phyloP scores from a whole-genome alignment of 306 rosid genomes.

The Acacia confusa region DNA sequence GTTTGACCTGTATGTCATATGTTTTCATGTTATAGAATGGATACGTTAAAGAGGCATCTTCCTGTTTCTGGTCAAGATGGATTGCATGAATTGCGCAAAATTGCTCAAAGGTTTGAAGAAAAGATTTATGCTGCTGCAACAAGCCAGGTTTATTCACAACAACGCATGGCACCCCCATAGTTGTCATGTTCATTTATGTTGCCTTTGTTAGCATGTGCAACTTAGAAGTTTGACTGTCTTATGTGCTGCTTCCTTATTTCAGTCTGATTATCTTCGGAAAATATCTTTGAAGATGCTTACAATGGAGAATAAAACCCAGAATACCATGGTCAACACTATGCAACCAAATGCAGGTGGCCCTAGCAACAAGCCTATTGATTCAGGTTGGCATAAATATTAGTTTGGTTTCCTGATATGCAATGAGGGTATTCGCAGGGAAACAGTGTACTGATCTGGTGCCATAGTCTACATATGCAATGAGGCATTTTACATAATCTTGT shows the following conservation, averaged over 20 bases:
- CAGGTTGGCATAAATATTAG: conserved; percentile 44
- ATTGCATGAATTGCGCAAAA: conserved; percentile 54
- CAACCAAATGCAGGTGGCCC: conserved; percentile 43
- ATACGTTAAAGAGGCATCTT: conserved; percentile 64
- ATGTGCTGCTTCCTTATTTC: neutral
- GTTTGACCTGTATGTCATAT: neutral
- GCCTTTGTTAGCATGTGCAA: neutral
- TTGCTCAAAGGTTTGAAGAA: conserved; percentile 85
- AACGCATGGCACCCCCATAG: neutral
- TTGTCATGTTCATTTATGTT: conserved; percentile 7
- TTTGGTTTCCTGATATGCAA: neutral
- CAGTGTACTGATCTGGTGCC: neutral
- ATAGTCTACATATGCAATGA: neutral
- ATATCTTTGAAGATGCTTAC: conserved; percentile 3
- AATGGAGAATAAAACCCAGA: conserved; percentile 50
- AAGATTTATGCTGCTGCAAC: conserved; percentile 61
- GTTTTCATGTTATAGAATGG: conserved; percentile 54
- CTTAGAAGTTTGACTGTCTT: conserved; percentile 17
- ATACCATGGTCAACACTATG: conserved; percentile 27
- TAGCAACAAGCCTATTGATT: conserved; percentile 63
- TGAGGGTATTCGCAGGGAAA: conserved; percentile 4
- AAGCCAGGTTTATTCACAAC: conserved; percentile 53
- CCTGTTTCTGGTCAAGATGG: conserved; percentile 67
- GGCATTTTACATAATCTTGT: neutral
- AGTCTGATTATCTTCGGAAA: conserved; percentile 25